A percentile compares a stretch with the other conserved stretches of the same genome.
phyloP scores from a whole-genome alignment of 345 rosid species.

The Isatis tinctoria region DNA sequence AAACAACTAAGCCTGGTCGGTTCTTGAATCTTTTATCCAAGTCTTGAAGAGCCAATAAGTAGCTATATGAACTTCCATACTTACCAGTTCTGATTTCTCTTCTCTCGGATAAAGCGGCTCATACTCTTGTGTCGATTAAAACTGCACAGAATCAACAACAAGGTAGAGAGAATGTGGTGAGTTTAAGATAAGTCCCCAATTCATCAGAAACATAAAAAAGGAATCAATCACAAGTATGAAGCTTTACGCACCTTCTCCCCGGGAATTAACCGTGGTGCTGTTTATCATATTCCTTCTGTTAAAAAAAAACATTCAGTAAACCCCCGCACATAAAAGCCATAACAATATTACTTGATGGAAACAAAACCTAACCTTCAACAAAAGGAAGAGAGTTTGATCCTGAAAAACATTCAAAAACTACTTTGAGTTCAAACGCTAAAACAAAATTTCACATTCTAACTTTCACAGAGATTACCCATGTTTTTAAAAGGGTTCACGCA shows the following conservation, averaged over 20 bases:
- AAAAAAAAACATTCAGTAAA: background rate
- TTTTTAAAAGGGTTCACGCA: background rate
- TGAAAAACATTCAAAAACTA: background rate
- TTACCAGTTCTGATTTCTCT: slow-evolving; percentile 64
- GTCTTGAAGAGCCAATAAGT: background rate
- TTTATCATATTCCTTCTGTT: slow-evolving; percentile 63
- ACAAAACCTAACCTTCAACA: slow-evolving; percentile 47
- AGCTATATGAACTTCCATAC: background rate
- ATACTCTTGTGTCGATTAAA: slow-evolving; percentile 65
- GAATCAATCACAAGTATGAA: background rate
- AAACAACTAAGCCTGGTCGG: background rate
- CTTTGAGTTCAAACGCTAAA: background rate
- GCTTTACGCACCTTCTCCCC: slow-evolving; percentile 70
- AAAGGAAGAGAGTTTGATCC: slow-evolving; percentile 9
- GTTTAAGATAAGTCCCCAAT: background rate
- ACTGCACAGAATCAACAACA: slow-evolving; percentile 48
- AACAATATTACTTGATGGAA: background rate
- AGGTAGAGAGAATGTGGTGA: background rate
- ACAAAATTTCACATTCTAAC: background rate
- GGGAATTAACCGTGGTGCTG: slow-evolving; percentile 53
- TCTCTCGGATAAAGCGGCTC: slow-evolving; percentile 67
- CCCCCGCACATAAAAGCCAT: background rate
- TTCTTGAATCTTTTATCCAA: slow-evolving; percentile 10
- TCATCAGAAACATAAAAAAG: background rate
- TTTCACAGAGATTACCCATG: slow-evolving; percentile 13